A percentile compares a stretch with the other conserved stretches of the same genome.
Conservation (phyloP, 352 stramenopile species). For the Phytophthora citricola region DNA sequence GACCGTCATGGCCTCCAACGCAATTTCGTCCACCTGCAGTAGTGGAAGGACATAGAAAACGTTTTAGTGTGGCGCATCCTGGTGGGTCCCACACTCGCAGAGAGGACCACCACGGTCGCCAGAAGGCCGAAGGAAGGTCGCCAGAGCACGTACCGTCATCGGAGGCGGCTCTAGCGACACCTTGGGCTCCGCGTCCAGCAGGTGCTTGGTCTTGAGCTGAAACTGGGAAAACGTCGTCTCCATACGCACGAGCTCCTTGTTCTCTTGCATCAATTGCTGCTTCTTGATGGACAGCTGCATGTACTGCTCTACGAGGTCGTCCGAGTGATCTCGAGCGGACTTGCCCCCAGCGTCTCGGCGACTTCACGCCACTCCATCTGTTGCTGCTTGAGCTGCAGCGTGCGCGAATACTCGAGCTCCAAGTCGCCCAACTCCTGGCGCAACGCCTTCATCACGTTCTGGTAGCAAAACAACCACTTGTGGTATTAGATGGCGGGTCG, state of each 20-base stretch:
- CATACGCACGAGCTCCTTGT: constrained; percentile 55
- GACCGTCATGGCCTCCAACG: constrained; percentile 38
- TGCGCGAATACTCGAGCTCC: constrained; percentile 45
- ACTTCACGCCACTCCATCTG: constrained; percentile 27
- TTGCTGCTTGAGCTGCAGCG: constrained; percentile 27
- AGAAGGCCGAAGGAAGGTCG: constrained; percentile 3
- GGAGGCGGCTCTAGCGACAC: constrained; percentile 14
- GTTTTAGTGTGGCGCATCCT: constrained; percentile 11
- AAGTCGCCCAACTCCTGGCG: constrained; percentile 41
- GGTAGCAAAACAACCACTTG: constrained; percentile 1
- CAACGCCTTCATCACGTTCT: constrained; percentile 49
- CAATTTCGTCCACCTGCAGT: constrained; percentile 18
- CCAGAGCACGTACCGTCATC: constrained; percentile 22
- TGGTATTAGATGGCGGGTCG: constrained; percentile 15
- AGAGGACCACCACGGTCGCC: constrained; percentile 17
- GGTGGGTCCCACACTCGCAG: constrained; percentile 11
- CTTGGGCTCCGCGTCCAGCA: constrained; percentile 43
- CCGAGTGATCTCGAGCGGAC: constrained; percentile 18
- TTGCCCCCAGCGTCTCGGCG: constrained; percentile 10
- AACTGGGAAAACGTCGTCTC: constrained; percentile 51
- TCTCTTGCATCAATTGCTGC: constrained; percentile 57
- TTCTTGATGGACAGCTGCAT: constrained; percentile 56
- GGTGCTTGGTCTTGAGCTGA: constrained; percentile 43
- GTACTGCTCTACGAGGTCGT: constrained; percentile 51
- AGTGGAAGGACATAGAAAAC: constrained; percentile 5